Evolutionary conservation across 208 protist genomes (phyloP), one percentile per base, ranked within the genome.

Genomic region (Acanthamoeba castellanii): DNA sequence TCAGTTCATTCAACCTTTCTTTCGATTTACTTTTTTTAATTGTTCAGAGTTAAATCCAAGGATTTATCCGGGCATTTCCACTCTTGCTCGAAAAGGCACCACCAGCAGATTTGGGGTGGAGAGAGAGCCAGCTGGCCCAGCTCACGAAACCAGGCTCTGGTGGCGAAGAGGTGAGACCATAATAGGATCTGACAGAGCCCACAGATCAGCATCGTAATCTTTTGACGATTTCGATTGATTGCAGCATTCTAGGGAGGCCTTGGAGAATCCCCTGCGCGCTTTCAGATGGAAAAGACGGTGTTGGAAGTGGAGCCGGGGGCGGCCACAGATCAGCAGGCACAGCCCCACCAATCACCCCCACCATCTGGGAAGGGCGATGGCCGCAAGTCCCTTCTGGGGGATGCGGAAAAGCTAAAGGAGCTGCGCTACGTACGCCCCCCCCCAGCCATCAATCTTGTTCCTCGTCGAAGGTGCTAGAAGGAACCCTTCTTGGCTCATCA

Each of bases 321-420:
- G 2, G 22, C 7, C 16, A 16, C 59, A 27, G 59, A 66, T 66
- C 59, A 66, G 59, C 59, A 66, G 18, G 22, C 22, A 66, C 22
- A 64, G n/a, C 81, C 11, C 50, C 34, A 64, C 7, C 47, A 32
- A 42, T 64, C 74, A 20, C 32, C 66, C 5, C 66, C 66, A 72
- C 34, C 66, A 11, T 27, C 25, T 47, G 42, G 42, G 13, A 72
- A 72, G 30, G 66, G 66, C 6, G 66, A 72, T 27, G 32, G 20
- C 4, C 42, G 37, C 42, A 82, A 82, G 37, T 52, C 72, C 20
- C 42, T 82, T 13, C 50, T 88, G 3, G 14, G 22, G 64, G 81
- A 88, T 88, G 81, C 50, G 7, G 81, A 88, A 14, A 55, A 42
- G 34, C 45, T 88, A 8, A 88, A 88, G 30, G 81, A 88, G 81